Percentiles rank a stretch among this genome's conserved stretches.
These are phyloP conservation scores for Candida insectorum DNA, from an alignment of 805 yeast species.

Conservation along the genomic window DNA sequence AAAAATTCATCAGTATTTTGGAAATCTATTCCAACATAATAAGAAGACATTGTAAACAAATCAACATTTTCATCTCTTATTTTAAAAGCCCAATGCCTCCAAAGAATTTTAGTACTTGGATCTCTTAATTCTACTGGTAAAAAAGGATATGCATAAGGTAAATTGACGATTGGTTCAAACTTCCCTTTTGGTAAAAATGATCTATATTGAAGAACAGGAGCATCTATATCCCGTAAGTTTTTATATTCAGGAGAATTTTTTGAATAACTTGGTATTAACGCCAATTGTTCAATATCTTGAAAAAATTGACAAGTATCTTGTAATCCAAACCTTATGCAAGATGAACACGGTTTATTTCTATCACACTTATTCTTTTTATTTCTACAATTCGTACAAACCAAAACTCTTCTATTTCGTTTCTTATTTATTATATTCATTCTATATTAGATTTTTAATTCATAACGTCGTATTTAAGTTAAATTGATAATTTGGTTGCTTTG, in stretches of 20 bases:
- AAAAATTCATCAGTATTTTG: neutral
- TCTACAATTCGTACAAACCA: conserved; percentile 16
- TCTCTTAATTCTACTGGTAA: conserved; percentile 8
- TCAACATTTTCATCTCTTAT: conserved; percentile 4
- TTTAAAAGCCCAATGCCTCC: conserved; percentile 10
- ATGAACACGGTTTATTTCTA: conserved; percentile 15
- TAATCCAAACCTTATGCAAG: conserved; percentile 10
- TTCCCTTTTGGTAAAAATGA: conserved; percentile 1
- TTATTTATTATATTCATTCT: conserved; percentile 4
- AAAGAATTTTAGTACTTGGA: conserved; percentile 6
- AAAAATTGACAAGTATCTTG: conserved; percentile 8
- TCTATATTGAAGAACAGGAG: too few relatives aligned
- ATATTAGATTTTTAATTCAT: too few relatives aligned
- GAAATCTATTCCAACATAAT: conserved; percentile 5
- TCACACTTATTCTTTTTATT: conserved; percentile 17
- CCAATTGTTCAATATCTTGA: too few relatives aligned
- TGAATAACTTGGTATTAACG: too few relatives aligned
- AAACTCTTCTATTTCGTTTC: conserved; percentile 16
- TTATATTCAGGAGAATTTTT: conserved; percentile 1
- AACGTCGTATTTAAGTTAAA: too few relatives aligned
- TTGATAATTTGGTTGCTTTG: too few relatives aligned
- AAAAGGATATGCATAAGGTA: conserved; percentile 7
- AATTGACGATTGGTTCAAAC: neutral
- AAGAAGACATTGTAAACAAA: conserved; percentile 5
- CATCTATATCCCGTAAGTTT: too few relatives aligned